A percentile compares a stretch with the other conserved stretches of the same genome.
Conservation (phyloP, 306 rosid species). For the Aeschynomene evenia region DNA sequence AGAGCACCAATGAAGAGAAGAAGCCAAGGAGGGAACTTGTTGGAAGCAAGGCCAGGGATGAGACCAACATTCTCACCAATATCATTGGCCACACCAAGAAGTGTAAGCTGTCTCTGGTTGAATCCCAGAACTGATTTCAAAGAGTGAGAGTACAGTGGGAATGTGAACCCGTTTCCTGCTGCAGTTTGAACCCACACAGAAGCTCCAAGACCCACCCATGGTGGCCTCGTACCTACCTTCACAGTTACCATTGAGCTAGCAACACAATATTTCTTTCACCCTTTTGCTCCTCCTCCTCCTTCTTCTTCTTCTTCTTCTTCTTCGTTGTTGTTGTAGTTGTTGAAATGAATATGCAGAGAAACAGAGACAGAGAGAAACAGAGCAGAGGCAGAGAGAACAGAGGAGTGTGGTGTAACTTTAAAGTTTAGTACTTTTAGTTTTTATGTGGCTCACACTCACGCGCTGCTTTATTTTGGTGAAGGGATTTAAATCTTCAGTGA, state of each 20-base stretch:
- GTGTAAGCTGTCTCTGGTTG: slow-evolving; percentile 63
- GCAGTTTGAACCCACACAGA: slow-evolving; percentile 75
- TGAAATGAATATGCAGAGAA: background rate
- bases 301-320: background rate
- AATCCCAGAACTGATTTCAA: slow-evolving; percentile 70
- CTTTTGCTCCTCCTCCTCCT: background rate
- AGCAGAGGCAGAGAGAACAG: no score
- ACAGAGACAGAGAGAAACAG: background rate
- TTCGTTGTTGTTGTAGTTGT: background rate
- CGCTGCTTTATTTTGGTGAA: no score
- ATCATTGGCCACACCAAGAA: slow-evolving; percentile 80
- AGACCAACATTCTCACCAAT: slow-evolving; percentile 82
- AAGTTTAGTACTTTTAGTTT: no score
- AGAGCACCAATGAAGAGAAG: slow-evolving; percentile 57
- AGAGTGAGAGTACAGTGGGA: slow-evolving; percentile 71
- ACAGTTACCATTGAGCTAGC: slow-evolving; percentile 35
- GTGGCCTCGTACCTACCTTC: slow-evolving; percentile 72
- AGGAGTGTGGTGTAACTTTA: no score
- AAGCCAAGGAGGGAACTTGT: slow-evolving; percentile 76
- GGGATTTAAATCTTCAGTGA: no score
- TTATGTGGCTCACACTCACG: no score
- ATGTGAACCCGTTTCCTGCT: slow-evolving; percentile 54
- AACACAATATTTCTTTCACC: no score
- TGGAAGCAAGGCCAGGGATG: slow-evolving; percentile 68
- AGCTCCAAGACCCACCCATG: slow-evolving; percentile 88